phyloP scores from a whole-genome alignment of 768 basidiomycete genomes.

The Amanita brunnescens region DNA sequence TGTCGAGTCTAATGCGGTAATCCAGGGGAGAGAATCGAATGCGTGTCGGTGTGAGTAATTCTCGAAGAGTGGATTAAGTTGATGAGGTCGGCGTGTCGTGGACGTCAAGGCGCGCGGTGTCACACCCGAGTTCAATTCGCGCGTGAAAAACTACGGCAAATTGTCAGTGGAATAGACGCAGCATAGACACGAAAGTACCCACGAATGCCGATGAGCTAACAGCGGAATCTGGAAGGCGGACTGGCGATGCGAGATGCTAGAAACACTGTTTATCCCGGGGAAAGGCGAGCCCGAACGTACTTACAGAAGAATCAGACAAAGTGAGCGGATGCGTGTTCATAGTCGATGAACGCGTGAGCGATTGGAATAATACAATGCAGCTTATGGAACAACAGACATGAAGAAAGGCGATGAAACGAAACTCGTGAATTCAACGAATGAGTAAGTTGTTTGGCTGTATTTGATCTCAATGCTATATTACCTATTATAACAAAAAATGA shows the following conservation, averaged over 20 bases:
- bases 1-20: constrained; percentile 44
- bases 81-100: no score
- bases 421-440: neutral
- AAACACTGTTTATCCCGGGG: neutral
- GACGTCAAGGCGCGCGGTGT: neutral
- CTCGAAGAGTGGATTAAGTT: constrained; percentile 10
- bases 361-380: neutral
- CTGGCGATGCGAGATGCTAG: constrained; percentile 2
- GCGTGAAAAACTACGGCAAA: neutral
- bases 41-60: constrained; percentile 24
- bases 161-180: neutral
- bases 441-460: neutral
- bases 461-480: neutral
- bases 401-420: neutral
- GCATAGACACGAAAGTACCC: neutral
- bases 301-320: neutral
- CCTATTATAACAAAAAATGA: neutral
- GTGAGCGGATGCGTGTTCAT: neutral
- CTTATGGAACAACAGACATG: neutral
- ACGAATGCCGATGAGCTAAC: neutral
- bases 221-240: neutral
- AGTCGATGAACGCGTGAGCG: neutral
- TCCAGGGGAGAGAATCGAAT: constrained; percentile 66
- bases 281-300: neutral
- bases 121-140: neutral